phyloP scores from a whole-genome alignment of 176 grass and related monocot genomes.

The Metroxylon sagu region DNA sequence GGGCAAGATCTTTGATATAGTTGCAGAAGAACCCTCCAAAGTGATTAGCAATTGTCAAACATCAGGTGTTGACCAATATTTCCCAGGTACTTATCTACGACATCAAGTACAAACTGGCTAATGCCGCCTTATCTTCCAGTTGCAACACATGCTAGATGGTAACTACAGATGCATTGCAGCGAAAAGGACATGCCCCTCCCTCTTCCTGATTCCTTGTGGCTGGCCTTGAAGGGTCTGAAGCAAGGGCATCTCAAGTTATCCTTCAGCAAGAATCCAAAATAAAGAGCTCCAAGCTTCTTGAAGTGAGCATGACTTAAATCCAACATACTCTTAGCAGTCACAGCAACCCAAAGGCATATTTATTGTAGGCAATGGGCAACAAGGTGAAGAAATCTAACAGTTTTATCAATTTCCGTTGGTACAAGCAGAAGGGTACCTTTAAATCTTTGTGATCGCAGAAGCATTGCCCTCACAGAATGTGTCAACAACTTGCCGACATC shows the following conservation, averaged over 20 bases:
- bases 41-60: conserved; percentile 1
- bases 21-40: conserved; percentile 8
- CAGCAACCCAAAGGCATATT: too few relatives aligned
- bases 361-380: too few relatives aligned
- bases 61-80: background rate
- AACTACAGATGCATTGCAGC: too few relatives aligned
- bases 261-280: background rate
- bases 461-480: background rate
- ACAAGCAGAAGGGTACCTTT: background rate
- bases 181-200: too few relatives aligned
- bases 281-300: conserved; percentile 3
- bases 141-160: too few relatives aligned
- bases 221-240: conserved; percentile 2
- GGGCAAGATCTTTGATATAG: background rate
- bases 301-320: conserved; percentile 6
- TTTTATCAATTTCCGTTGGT: background rate
- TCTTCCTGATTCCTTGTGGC: too few relatives aligned
- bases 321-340: too few relatives aligned
- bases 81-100: background rate
- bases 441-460: background rate
- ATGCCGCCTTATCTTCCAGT: too few relatives aligned
- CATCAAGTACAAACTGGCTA: background rate
- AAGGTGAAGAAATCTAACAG: too few relatives aligned
- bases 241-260: background rate
- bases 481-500: background rate